Base-by-base conservation (phyloP, 2,329 filamentous ascomycete species). In the Calycina herbarum region DNA sequence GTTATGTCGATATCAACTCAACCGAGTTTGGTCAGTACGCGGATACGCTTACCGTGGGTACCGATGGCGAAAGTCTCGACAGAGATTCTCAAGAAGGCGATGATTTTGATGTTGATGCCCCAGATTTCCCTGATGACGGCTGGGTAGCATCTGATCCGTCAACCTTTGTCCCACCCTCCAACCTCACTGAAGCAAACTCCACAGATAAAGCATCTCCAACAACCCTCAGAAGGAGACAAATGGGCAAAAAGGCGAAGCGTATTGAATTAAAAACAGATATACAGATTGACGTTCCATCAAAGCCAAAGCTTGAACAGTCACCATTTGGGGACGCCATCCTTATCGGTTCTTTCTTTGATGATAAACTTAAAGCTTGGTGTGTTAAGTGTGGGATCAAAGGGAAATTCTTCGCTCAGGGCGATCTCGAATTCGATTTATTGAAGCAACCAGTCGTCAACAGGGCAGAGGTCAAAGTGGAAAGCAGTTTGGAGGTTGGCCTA, bases 271-370 rank as follows among this genome's bases (percentile, higher is more conserved):
- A 17, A 31, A 27, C 54, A 10, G 20, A 17, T 38, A 38, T 38
- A 10, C 35, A 38, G 35, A 38, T 38, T 7, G 35, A 38, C 7
- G 35, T 38, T 38, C 35, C 35, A 38, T 38, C 35, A 8, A 38
- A 38, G 35, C 35, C 35, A 38, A 38, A 8, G 35, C 35, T 38
- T 10, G 35, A 38, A 11, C 35, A 38, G 8, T 38, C 35, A 38
- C 35, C 35, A 8, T 38, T 38, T 7, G 35, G 35, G 10, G 35
- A 38, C 7, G 35, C 35, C 10, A 38, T 38, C 7, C 35, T 38
- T 7, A 57, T 57, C 29, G 54, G 54, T 6, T 57, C 54, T 17
- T 57, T 57, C 54, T 57, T 57, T 15, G 27, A 57, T 57, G 54
- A 57, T 17, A 24, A 57, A 31, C 20, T 57, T 11, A 57, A 57